Percentiles rank a stretch among this genome's conserved stretches.
phyloP scores from a whole-genome alignment of 2,329 filamentous ascomycete genomes.

The Escovopsis sp. region DNA sequence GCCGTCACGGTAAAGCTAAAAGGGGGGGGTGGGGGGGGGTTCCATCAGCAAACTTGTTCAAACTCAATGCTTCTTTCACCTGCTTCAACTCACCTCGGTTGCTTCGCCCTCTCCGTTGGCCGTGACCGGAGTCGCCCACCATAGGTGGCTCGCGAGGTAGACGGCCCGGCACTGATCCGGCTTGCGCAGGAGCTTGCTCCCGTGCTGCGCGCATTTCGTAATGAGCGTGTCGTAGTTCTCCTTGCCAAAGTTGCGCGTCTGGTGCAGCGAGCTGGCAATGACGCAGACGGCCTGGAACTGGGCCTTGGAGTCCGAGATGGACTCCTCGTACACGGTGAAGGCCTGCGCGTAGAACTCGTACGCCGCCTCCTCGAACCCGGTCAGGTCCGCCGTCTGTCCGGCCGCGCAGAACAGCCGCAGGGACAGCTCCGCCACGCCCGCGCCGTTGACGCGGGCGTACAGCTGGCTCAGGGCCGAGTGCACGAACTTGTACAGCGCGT shows the following conservation, averaged over 20 bases:
- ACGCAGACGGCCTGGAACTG: conserved; percentile 97
- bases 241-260: conserved; percentile 78
- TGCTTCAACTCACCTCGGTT: conserved; percentile 46
- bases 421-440: conserved; percentile 72
- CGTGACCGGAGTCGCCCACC: conserved; percentile 86
- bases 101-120: conserved; percentile 68
- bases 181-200: conserved; percentile 92
- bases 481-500: conserved; percentile 87
- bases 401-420: conserved; percentile 83
- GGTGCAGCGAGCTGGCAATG: conserved; percentile 77
- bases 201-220: conserved; percentile 92
- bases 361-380: conserved; percentile 83
- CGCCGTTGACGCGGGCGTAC: conserved; percentile 67
- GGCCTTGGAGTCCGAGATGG: conserved; percentile 85
- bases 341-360: conserved; percentile 98
- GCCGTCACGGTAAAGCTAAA: conserved; percentile 83
- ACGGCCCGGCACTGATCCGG: conserved; percentile 96
- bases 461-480: conserved; percentile 76
- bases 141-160: conserved; percentile 89
- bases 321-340: conserved; percentile 95
- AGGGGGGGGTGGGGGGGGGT: too few species aligned
- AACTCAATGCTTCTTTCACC: not conserved
- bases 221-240: conserved; percentile 99
- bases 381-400: conserved; percentile 84
- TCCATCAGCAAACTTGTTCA: conserved; percentile 10